phyloP scores from a whole-genome alignment of 2,329 filamentous ascomycete genomes.

The Pezicula carpinea region DNA sequence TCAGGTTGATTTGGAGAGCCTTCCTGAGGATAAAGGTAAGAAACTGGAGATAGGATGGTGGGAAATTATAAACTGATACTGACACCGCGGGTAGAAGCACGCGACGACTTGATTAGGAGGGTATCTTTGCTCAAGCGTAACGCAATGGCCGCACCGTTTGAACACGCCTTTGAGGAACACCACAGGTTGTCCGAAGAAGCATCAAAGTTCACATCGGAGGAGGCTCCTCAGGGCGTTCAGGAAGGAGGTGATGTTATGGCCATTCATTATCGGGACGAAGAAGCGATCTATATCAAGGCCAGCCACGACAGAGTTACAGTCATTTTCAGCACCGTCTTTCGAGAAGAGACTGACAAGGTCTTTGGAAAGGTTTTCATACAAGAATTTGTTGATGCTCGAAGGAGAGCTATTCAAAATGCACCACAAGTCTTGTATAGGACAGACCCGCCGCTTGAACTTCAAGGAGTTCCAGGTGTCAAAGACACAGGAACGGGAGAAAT shows the following conservation, averaged over 20 bases:
- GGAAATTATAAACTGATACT: conserved; percentile 5
- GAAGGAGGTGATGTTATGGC: conserved; percentile 93
- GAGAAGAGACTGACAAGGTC: conserved; percentile 94
- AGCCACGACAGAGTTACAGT: conserved; percentile 96
- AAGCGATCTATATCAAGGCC: conserved; percentile 98
- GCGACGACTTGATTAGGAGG: conserved; percentile 80
- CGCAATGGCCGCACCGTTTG: conserved; percentile 97
- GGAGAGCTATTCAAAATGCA: conserved; percentile 95
- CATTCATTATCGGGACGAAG: conserved; percentile 97
- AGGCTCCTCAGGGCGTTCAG: conserved; percentile 81
- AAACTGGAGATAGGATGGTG: neutral
- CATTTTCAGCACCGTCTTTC: conserved; percentile 97
- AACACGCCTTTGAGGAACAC: conserved; percentile 93
- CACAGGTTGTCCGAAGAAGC: conserved; percentile 82
- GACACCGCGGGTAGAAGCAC: conserved; percentile 52
- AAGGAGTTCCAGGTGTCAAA: conserved; percentile 78
- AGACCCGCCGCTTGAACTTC: conserved; percentile 87
- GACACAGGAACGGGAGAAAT: conserved; percentile 76
- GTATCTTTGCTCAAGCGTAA: conserved; percentile 95
- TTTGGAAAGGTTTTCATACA: conserved; percentile 98
- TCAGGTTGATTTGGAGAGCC: conserved; percentile 78
- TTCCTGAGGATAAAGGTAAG: conserved; percentile 73
- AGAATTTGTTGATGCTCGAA: conserved; percentile 94
- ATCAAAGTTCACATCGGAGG: conserved; percentile 87
- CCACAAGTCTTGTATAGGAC: conserved; percentile 96